Evolutionary conservation across 1,284 basidiomycete species (phyloP).

Genomic region (Ceratobasidium sp.): DNA sequence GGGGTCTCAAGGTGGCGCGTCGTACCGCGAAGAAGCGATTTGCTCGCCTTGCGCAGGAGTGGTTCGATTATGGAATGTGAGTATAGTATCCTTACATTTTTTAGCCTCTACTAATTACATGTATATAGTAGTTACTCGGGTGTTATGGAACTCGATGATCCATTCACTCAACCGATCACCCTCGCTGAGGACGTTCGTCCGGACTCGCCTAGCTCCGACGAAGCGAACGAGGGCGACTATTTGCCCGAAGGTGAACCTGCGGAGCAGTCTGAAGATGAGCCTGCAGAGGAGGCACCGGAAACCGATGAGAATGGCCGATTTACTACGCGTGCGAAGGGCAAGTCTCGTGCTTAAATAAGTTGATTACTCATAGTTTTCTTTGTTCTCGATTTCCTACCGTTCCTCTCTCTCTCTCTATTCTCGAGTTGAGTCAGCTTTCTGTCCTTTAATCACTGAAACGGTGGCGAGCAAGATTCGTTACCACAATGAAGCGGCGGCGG

Average conservation of each 20-base stretch:
- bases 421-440: too few relatives aligned
- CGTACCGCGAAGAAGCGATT: neutral
- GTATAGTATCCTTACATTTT: neutral
- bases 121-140: slow-evolving; percentile 12
- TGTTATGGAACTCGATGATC: neutral
- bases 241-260: neutral
- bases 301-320: neutral
- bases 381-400: too few relatives aligned
- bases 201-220: slow-evolving; percentile 17
- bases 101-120: neutral
- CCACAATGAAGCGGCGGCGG: too few relatives aligned
- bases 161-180: neutral
- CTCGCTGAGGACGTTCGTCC: neutral
- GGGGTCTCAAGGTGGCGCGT: neutral
- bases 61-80: slow-evolving; percentile 20
- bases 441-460: too few relatives aligned
- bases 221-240: neutral
- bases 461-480: too few relatives aligned
- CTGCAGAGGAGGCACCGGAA: neutral
- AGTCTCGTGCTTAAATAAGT: neutral
- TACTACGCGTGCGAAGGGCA: neutral
- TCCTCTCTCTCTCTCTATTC: too few relatives aligned
- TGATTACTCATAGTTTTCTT: neutral
- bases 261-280: neutral
- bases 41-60: neutral